phyloP scores from a whole-genome alignment of 2,329 filamentous ascomycete genomes.

The Xylaria hypoxylon region DNA sequence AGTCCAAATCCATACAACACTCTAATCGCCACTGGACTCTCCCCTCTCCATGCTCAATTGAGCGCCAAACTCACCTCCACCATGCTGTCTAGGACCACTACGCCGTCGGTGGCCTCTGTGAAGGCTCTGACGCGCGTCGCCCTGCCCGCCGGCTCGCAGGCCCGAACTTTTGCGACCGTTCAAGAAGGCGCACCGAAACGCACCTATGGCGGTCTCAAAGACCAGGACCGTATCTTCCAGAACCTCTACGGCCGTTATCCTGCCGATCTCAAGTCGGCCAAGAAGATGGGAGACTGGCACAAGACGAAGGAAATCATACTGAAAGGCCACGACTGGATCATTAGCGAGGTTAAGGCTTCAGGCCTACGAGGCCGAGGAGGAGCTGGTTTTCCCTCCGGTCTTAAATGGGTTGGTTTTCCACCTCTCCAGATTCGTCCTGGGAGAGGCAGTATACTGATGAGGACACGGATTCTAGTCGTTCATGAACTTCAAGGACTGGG shows the following conservation, averaged over 20 bases:
- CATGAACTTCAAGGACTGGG: conserved; percentile 99
- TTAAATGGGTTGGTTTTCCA: conserved; percentile 86
- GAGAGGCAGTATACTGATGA: conserved; percentile 6
- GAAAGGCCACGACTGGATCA: conserved; percentile 99
- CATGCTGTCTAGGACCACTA: conserved; percentile 59
- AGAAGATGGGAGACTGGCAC: conserved; percentile 99
- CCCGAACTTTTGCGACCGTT: conserved; percentile 83
- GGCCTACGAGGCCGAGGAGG: conserved; percentile 95
- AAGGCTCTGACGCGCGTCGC: conserved; percentile 56
- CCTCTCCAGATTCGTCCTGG: background rate
- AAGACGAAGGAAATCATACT: conserved; percentile 98
- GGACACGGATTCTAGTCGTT: conserved; percentile 75
- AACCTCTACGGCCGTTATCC: conserved; percentile 96
- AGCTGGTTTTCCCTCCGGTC: conserved; percentile 95
- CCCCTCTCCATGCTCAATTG: conserved; percentile 52
- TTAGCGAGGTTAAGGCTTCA: conserved; percentile 95
- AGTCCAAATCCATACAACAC: conserved; percentile 44
- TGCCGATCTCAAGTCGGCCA: conserved; percentile 89
- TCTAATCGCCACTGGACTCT: conserved; percentile 46
- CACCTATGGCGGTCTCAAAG: conserved; percentile 86
- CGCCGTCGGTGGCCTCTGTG: conserved; percentile 55
- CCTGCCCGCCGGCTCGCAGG: conserved; percentile 58
- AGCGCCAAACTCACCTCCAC: conserved; percentile 50
- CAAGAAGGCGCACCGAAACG: conserved; percentile 77
- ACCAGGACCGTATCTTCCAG: conserved; percentile 99